phyloP scores from a whole-genome alignment of 2,329 filamentous ascomycete species.

The Thermothelomyces thermophilus region DNA sequence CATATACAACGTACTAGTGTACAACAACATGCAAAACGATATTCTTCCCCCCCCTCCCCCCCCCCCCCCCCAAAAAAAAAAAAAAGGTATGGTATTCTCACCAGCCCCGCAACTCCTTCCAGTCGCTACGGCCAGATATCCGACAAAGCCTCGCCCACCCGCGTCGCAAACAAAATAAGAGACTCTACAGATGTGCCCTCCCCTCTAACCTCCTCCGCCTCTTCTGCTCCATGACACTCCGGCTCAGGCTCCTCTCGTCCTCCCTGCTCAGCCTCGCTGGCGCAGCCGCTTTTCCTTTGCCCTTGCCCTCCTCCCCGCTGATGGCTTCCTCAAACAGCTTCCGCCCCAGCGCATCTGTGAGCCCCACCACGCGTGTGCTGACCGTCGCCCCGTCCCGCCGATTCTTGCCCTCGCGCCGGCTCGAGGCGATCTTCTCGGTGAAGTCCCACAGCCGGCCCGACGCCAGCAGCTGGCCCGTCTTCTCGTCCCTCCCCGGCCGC shows the following conservation, averaged over 20 bases:
- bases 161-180: not conserved
- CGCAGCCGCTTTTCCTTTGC: constrained; percentile 29
- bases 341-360: constrained; percentile 68
- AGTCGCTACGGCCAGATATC: too few species aligned
- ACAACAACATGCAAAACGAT: too few species aligned
- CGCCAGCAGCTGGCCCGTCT: constrained; percentile 55
- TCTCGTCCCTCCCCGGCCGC: constrained; percentile 59
- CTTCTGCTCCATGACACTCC: constrained; percentile 40
- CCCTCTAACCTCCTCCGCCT: constrained; percentile 44
- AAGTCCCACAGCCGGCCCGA: constrained; percentile 85
- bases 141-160: not conserved
- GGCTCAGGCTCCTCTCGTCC: constrained; percentile 41
- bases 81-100: too few species aligned
- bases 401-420: constrained; percentile 88
- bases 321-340: constrained; percentile 58
- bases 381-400: constrained; percentile 88
- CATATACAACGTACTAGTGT: too few species aligned
- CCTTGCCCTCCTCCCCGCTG: constrained; percentile 33
- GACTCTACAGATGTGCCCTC: constrained; percentile 35
- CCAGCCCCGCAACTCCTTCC: too few species aligned
- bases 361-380: constrained; percentile 66
- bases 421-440: constrained; percentile 77
- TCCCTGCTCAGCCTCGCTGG: constrained; percentile 44
- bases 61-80: too few species aligned
- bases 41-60: too few species aligned